These are phyloP conservation scores for Phaeophleospora eucalypticola DNA, from an alignment of 2,329 filamentous ascomycete species.

Conservation along the genomic window DNA sequence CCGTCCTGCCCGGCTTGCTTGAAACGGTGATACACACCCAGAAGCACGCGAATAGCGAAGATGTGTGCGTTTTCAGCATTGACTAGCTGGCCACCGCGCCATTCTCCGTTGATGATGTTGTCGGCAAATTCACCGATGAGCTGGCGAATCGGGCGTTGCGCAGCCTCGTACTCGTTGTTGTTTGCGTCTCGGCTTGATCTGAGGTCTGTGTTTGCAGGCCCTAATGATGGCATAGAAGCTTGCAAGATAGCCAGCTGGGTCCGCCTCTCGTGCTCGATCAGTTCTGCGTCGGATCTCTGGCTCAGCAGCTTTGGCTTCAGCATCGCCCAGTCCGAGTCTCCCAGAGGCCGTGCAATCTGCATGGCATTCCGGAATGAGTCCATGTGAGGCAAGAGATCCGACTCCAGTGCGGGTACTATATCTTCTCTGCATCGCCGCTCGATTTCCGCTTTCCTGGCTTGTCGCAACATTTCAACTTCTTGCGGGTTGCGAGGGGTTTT, in stretches of 20 bases:
- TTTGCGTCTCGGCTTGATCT: conserved; percentile 54
- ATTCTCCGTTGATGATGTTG: conserved; percentile 62
- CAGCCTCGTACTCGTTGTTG: conserved; percentile 67
- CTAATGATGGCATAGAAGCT: conserved; percentile 45
- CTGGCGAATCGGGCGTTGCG: conserved; percentile 63
- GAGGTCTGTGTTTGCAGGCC: conserved; percentile 46
- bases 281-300: conserved; percentile 63
- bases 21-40: conserved; percentile 55
- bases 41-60: conserved; percentile 68
- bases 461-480: conserved; percentile 62
- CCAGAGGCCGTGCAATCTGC: conserved; percentile 64
- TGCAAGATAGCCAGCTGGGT: conserved; percentile 38
- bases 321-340: conserved; percentile 65
- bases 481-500: conserved; percentile 53
- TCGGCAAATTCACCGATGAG: conserved; percentile 65
- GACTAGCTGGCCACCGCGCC: conserved; percentile 61
- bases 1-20: conserved; percentile 31
- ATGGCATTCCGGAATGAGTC: conserved; percentile 70
- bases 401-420: conserved; percentile 62
- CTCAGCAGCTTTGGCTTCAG: conserved; percentile 63
- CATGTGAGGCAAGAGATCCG: conserved; percentile 63
- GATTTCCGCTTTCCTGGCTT: conserved; percentile 63
- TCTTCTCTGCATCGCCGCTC: conserved; percentile 58
- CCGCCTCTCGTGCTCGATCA: conserved; percentile 49
- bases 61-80: conserved; percentile 60